Evolutionary conservation across 225 moss, liverwort and hornwort genomes (phyloP), one percentile per base, ranked within the genome.

Genomic region (Marchantia polymorpha): DNA sequence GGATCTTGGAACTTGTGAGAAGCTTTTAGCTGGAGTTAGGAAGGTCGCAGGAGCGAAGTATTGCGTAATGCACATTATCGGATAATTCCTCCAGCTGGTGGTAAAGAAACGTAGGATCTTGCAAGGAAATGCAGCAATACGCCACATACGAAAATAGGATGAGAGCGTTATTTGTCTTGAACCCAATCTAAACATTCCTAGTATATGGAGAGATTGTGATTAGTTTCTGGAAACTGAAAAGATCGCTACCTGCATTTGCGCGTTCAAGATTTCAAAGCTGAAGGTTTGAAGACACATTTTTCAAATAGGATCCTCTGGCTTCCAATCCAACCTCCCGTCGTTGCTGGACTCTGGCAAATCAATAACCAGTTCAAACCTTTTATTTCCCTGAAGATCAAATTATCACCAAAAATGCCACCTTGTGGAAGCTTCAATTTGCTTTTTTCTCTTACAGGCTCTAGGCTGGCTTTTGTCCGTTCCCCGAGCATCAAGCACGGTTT

Each of bases 401-500:
- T 27, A 27, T 66, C 27, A 27, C 4, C 27, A 12, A 47, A 50
- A 22, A 3, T 49, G 5, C n/a, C 10, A 50, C n/a, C 70, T 71
- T 6, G 71, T 8, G 16, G 12, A 29, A 10, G 46, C 31, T 19
- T 69, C 69, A 30, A 74, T 56, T 74, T 8, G 19, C 12, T 55
- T 15, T 17, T 64, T 7, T 82, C 8, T 80, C 27, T 0, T 80
- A 68, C 52, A 96, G 96, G 96, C 94, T 22, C 78, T 96, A 68
- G 94, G 94, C 54, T 96, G 94, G 96, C 81, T 96, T 79, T 80
- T 96, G 69, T 94, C 94, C 54, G 92, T 93, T 73, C 94, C 94
- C 14, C 87, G 92, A 82, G 96, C 96, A 81, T 93, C 96, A 55
- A 89, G 83, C 87, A 94, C 96, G 27, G 77, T 96, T 73, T 80